These are phyloP conservation scores for Malbranchea cinnamomea DNA, from an alignment of 2,329 filamentous ascomycete species.

Conservation along the genomic window DNA sequence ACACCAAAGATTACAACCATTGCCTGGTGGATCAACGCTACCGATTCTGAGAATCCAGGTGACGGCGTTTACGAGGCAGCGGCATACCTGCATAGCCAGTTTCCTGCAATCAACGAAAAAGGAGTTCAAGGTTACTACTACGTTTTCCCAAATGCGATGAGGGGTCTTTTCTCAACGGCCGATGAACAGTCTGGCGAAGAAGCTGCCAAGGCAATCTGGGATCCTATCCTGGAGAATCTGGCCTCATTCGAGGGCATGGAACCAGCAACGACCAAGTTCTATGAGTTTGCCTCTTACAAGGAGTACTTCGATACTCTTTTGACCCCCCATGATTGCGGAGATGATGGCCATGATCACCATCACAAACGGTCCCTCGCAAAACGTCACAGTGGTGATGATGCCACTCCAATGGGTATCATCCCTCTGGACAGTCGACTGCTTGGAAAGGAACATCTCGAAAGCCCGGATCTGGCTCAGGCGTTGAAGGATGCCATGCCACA, in stretches of 20 bases:
- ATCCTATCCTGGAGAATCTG: constrained; percentile 1
- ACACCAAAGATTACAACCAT: constrained; percentile 4
- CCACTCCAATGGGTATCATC: constrained; percentile 2
- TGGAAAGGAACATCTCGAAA: constrained; percentile 4
- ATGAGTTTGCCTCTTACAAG: neutral
- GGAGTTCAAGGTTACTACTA: constrained; percentile 10
- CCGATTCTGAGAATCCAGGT: constrained; percentile 6
- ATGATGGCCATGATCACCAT: constrained; percentile 2
- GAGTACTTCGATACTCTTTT: constrained; percentile 2
- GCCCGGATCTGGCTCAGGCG: constrained; percentile 2
- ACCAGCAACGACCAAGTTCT: constrained; percentile 1
- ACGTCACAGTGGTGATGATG: neutral
- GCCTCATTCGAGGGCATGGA: constrained; percentile 2
- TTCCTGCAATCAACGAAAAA: constrained; percentile 8
- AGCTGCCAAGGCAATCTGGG: constrained; percentile 1
- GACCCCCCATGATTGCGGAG: neutral
- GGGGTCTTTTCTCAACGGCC: constrained; percentile 2
- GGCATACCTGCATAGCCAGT: constrained; percentile 8
- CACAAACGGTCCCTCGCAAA: constrained; percentile 1
- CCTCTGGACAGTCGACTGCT: constrained; percentile 3
- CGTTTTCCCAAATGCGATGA: constrained; percentile 7
- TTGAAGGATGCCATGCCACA: constrained; percentile 5
- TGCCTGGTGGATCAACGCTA: constrained; percentile 6
- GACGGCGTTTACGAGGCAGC: constrained; percentile 7
- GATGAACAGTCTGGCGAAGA: constrained; percentile 2